Conservation (phyloP, 106 monocot genomes). For the Allium fistulosum region DNA sequence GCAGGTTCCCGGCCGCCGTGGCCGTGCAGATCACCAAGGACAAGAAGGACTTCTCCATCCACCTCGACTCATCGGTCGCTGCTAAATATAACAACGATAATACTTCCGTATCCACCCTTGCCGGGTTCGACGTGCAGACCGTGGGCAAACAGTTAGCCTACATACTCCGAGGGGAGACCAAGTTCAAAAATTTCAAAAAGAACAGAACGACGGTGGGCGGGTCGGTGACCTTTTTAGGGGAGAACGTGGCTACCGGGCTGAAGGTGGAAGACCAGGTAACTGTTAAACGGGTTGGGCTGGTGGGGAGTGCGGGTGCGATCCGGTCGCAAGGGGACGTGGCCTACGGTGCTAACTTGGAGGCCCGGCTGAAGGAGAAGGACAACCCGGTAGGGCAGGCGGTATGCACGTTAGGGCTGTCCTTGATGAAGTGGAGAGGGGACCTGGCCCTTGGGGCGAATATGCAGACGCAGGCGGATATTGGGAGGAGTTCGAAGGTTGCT, state of each 20-base stretch:
- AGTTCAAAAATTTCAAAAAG: slow-evolving; percentile 79
- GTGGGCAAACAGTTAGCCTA: slow-evolving; percentile 81
- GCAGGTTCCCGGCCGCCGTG: slow-evolving; percentile 44
- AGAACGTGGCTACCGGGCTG: slow-evolving; percentile 70
- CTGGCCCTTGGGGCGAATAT: slow-evolving; percentile 87
- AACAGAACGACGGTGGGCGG: slow-evolving; percentile 75
- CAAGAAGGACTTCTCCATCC: slow-evolving; percentile 89
- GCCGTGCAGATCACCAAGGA: slow-evolving; percentile 89
- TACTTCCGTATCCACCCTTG: slow-evolving; percentile 38
- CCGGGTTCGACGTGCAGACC: slow-evolving; percentile 82
- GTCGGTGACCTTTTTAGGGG: slow-evolving; percentile 83
- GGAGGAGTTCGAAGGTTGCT: slow-evolving; percentile 63
- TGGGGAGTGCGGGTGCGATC: slow-evolving; percentile 73
- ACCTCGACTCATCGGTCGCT: slow-evolving; percentile 72
- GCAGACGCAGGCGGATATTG: slow-evolving; percentile 69
- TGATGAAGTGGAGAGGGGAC: slow-evolving; percentile 87
- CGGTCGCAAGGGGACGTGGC: slow-evolving; percentile 72
- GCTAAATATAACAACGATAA: slow-evolving; percentile 79
- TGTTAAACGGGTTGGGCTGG: slow-evolving; percentile 56
- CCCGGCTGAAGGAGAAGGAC: slow-evolving; percentile 68
- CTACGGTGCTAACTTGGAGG: slow-evolving; percentile 88
- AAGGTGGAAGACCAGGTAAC: slow-evolving; percentile 77
- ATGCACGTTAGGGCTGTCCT: slow-evolving; percentile 70
- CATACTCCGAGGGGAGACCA: slow-evolving; percentile 69
- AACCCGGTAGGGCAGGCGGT: slow-evolving; percentile 70